These are phyloP conservation scores for Ceratobasidium papillatum DNA, from an alignment of 1,284 basidiomycete species.

Conservation along the genomic window DNA sequence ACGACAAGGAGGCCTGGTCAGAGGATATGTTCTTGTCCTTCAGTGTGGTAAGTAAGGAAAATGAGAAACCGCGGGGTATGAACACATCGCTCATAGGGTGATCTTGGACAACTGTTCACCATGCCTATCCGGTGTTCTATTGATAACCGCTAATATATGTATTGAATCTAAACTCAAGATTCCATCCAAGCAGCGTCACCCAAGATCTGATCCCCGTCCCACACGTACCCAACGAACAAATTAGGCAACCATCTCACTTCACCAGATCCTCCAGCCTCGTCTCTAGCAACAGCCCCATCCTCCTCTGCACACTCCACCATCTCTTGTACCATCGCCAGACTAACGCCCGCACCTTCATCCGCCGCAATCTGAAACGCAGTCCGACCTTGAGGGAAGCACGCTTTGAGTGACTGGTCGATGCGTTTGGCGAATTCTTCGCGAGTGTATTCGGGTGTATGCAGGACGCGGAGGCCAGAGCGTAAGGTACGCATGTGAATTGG, in stretches of 20 bases:
- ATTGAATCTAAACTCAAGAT: not conserved
- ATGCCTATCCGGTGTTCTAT: not conserved
- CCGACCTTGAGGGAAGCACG: constrained; percentile 61
- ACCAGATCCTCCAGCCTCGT: constrained; percentile 58
- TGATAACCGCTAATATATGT: not conserved
- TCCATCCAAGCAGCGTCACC: not conserved
- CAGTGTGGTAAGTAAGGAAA: no score
- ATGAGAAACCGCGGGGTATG: no score
- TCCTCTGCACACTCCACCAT: constrained; percentile 77
- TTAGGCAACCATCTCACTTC: constrained; percentile 75
- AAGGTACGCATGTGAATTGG: constrained; percentile 75
- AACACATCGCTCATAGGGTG: no score
- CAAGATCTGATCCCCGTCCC: constrained; percentile 64
- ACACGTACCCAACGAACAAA: constrained; percentile 68
- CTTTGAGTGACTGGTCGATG: constrained; percentile 61
- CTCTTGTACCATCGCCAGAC: constrained; percentile 75
- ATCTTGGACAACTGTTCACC: no score
- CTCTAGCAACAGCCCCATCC: constrained; percentile 73
- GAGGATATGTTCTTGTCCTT: not conserved
- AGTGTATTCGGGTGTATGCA: constrained; percentile 83
- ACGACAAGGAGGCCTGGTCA: not conserved
- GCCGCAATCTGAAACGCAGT: constrained; percentile 47
- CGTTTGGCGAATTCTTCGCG: constrained; percentile 71
- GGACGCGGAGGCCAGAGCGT: constrained; percentile 75
- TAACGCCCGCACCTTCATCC: constrained; percentile 63